These are phyloP conservation scores for Stipa capillata DNA, from an alignment of 176 grass and related monocot species.

Conservation along the genomic window DNA sequence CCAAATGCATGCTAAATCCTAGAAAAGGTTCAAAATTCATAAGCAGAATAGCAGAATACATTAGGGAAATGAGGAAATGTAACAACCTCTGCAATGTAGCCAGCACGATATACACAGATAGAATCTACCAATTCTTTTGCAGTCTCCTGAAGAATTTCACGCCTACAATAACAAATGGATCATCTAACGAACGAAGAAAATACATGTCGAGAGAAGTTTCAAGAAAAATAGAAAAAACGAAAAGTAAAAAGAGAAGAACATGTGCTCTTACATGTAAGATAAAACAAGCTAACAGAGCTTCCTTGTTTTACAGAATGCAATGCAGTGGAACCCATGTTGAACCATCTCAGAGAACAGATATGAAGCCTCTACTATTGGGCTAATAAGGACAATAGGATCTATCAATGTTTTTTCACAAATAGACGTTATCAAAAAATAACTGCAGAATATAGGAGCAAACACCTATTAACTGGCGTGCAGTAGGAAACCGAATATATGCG, in stretches of 20 bases:
- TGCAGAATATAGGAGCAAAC: neutral
- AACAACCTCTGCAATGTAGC: conserved; percentile 69
- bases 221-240: neutral
- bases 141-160: conserved; percentile 61
- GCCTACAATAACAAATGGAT: conserved; percentile 25
- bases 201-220: neutral
- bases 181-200: neutral
- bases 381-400: conserved; percentile 12
- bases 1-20: neutral
- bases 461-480: neutral
- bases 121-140: conserved; percentile 55
- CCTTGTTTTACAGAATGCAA: conserved; percentile 85
- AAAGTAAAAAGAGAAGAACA: neutral
- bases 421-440: neutral
- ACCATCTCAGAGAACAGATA: conserved; percentile 85
- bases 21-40: neutral
- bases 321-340: conserved; percentile 81
- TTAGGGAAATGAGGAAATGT: neutral
- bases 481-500: neutral
- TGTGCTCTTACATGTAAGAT: conserved; percentile 55
- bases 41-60: neutral
- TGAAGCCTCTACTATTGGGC: conserved; percentile 70
- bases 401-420: neutral
- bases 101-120: conserved; percentile 72
- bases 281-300: conserved; percentile 74